These are phyloP conservation scores for Globisporangium okanoganense DNA, from an alignment of 352 stramenopile species.

Conservation along the genomic window DNA sequence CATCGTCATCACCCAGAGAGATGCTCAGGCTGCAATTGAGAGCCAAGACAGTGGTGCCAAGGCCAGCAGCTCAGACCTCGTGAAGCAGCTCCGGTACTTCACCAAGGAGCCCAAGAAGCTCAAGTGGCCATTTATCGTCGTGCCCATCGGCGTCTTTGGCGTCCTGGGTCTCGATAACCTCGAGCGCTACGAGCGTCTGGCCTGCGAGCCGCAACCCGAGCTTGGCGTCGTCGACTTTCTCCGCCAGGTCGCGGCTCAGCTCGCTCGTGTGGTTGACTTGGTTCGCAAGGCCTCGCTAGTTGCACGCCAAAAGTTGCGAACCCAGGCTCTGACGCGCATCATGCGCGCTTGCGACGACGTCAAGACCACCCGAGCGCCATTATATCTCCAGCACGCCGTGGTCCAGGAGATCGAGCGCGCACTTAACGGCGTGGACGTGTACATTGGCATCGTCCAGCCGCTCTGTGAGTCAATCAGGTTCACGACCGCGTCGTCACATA, in stretches of 20 bases:
- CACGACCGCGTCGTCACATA: conserved; percentile 38
- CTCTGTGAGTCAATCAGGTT: conserved; percentile 51
- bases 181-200: conserved; percentile 35
- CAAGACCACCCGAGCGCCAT: conserved; percentile 8
- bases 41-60: neutral
- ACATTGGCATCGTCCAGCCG: conserved; percentile 55
- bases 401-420: conserved; percentile 51
- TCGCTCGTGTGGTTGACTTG: conserved; percentile 17
- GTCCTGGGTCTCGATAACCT: conserved; percentile 68
- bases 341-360: conserved; percentile 51
- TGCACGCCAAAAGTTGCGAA: conserved; percentile 13
- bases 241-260: conserved; percentile 22
- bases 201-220: conserved; percentile 49
- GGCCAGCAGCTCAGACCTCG: neutral
- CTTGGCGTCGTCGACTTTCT: conserved; percentile 78
- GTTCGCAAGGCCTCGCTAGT: conserved; percentile 12
- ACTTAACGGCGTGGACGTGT: conserved; percentile 58
- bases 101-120: conserved; percentile 19
- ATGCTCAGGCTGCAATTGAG: neutral
- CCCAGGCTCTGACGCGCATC: conserved; percentile 43
- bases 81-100: conserved; percentile 38
- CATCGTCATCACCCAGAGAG: conserved; percentile 32
- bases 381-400: conserved; percentile 41
- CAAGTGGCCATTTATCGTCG: conserved; percentile 64
- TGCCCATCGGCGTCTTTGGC: conserved; percentile 44